Conservation (phyloP, 2,329 filamentous ascomycete genomes). For the Fusarium beomiforme region DNA sequence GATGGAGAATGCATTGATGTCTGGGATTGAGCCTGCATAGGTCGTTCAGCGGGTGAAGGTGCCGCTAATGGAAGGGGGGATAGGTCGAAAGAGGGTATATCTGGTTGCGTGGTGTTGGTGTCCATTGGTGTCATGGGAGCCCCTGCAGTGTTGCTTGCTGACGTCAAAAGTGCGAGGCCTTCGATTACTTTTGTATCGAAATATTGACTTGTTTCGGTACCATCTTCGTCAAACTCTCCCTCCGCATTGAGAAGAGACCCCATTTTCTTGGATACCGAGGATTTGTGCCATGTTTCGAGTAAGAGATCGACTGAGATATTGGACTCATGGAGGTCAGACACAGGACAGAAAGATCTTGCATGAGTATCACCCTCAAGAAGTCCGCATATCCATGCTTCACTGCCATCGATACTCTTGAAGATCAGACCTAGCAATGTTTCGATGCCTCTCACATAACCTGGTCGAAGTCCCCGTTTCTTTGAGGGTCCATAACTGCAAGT, state of each 20-base stretch:
- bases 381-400: background rate
- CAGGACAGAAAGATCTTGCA: rapidly evolving
- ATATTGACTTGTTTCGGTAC: background rate
- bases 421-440: background rate
- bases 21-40: too few species aligned
- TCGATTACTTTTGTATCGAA: slow-evolving; percentile 1
- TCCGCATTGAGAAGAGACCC: background rate
- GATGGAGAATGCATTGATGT: too few species aligned
- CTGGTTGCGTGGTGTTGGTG: background rate
- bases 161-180: background rate
- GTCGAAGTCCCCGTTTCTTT: background rate
- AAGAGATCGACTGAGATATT: background rate
- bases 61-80: background rate
- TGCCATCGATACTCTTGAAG: background rate
- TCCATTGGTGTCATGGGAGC: background rate
- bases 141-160: background rate
- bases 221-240: background rate
- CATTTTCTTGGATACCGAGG: background rate
- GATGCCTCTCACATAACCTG: slow-evolving; percentile 9
- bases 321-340: rapidly evolving
- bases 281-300: slow-evolving; percentile 13
- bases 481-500: slow-evolving; percentile 9
- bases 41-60: too few species aligned
- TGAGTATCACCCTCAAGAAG: background rate
- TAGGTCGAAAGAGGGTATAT: background rate